Evolutionary conservation across 2,329 filamentous ascomycete species (phyloP).

Genomic region (Xylaria digitata): DNA sequence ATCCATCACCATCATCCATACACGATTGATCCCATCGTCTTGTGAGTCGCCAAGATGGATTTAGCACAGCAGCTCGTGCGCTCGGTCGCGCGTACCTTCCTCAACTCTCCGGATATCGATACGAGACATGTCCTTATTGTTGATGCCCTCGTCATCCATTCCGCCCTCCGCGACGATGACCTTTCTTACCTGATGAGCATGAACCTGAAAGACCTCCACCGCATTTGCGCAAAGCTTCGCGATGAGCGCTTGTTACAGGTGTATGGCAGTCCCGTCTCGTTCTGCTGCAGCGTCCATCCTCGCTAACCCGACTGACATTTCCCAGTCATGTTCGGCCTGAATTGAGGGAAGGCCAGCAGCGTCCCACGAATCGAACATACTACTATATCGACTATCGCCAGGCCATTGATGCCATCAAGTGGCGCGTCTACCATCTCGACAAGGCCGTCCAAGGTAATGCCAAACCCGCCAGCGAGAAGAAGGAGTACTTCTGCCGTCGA

Average conservation of each 20-base stretch:
- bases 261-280: conserved; percentile 59
- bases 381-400: conserved; percentile 97
- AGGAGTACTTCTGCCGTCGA: conserved; percentile 86
- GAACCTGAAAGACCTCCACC: conserved; percentile 91
- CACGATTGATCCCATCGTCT: not conserved
- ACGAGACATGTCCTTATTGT: conserved; percentile 80
- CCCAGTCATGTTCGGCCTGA: conserved; percentile 78
- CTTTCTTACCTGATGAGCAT: conserved; percentile 87
- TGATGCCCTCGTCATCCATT: conserved; percentile 80
- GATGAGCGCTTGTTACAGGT: conserved; percentile 88
- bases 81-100: conserved; percentile 83
- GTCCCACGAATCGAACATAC: conserved; percentile 88
- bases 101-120: conserved; percentile 70
- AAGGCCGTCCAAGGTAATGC: conserved; percentile 88
- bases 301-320: conserved; percentile 29
- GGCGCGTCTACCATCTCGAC: conserved; percentile 87
- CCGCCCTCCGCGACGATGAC: conserved; percentile 85
- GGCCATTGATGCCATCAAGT: conserved; percentile 96
- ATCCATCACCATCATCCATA: not conserved
- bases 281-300: conserved; percentile 2
- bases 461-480: conserved; percentile 83
- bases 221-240: conserved; percentile 83
- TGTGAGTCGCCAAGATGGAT: conserved; percentile 30
- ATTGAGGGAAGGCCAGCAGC: conserved; percentile 81
- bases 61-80: conserved; percentile 81